Conservation (phyloP, 78 protist species). For the Capsaspora owczarzaki region DNA sequence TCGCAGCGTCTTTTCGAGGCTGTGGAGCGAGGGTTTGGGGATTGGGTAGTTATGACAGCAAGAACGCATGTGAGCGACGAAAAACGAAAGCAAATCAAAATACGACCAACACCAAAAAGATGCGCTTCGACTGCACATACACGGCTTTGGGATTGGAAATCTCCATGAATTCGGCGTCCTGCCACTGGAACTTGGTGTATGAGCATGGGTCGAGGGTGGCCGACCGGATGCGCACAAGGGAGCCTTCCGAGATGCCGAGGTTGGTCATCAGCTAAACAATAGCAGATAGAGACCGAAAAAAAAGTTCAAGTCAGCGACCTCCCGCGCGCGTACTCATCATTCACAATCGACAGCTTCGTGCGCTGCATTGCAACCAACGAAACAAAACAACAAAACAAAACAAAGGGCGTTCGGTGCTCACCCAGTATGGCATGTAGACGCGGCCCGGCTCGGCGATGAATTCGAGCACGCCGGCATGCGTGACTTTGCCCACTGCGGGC, state of each 20-base stretch:
- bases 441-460: conserved; percentile 72
- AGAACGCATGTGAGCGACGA: background rate
- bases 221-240: conserved; percentile 28
- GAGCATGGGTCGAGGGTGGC: conserved; percentile 47
- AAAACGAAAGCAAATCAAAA: background rate
- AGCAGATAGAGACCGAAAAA: no score
- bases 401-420: no score
- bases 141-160: conserved; percentile 75
- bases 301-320: no score
- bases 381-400: background rate
- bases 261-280: conserved; percentile 52
- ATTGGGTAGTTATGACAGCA: background rate
- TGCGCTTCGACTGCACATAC: conserved; percentile 11
- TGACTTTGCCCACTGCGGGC: background rate
- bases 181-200: conserved; percentile 71
- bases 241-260: conserved; percentile 34
- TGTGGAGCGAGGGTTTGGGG: background rate
- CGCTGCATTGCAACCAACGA: background rate
- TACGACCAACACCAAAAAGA: background rate
- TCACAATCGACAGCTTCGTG: background rate
- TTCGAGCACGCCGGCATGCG: conserved; percentile 74
- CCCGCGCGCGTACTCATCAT: no score
- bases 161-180: conserved; percentile 58
- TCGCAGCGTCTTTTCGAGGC: conserved; percentile 59
- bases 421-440: conserved; percentile 65